Percentiles rank a stretch among this genome's conserved stretches.
phyloP scores from a whole-genome alignment of 805 yeast species.

The Zygosaccharomyces bisporus region DNA sequence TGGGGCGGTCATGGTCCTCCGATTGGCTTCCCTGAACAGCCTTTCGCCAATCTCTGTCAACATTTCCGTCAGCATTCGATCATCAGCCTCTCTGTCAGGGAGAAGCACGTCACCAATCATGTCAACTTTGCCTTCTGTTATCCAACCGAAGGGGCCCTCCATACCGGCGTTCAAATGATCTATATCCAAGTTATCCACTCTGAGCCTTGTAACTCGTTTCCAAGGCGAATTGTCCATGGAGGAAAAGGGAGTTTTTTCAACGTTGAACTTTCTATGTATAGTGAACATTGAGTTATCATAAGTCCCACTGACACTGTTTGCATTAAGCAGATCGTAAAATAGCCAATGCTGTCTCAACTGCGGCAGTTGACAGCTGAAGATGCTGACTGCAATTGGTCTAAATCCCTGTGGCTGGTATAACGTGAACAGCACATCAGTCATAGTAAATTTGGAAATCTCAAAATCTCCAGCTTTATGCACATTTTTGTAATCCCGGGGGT shows the following conservation, averaged over 20 bases:
- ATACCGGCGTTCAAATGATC: slow-evolving; percentile 89
- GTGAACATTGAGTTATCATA: slow-evolving; percentile 93
- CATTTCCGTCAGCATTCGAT: slow-evolving; percentile 44
- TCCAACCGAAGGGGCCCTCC: slow-evolving; percentile 98
- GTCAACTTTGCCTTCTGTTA: slow-evolving; percentile 85
- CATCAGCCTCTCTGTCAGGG: slow-evolving; percentile 58
- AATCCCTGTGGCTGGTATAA: slow-evolving; percentile 76
- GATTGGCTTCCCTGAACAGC: slow-evolving; percentile 46
- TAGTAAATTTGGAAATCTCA: slow-evolving; percentile 75
- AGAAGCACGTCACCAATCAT: slow-evolving; percentile 87
- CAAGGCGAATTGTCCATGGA: slow-evolving; percentile 37
- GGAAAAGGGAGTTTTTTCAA: slow-evolving; percentile 12
- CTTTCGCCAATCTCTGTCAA: slow-evolving; percentile 46
- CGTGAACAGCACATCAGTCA: slow-evolving; percentile 83
- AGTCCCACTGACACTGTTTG: slow-evolving; percentile 81
- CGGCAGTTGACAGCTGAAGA: slow-evolving; percentile 82
- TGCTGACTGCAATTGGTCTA: slow-evolving; percentile 79
- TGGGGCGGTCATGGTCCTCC: slow-evolving; percentile 30
- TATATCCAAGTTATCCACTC: slow-evolving; percentile 80
- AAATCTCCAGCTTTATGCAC: slow-evolving; percentile 82
- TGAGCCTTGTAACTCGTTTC: slow-evolving; percentile 66
- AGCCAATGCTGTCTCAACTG: slow-evolving; percentile 88
- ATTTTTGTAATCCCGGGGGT: slow-evolving; percentile 76
- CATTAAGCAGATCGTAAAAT: slow-evolving; percentile 79
- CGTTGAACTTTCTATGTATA: slow-evolving; percentile 54